These are phyloP conservation scores for Thalassiosira ordinaria DNA, from an alignment of 352 stramenopile genomes.

Conservation along the genomic window DNA sequence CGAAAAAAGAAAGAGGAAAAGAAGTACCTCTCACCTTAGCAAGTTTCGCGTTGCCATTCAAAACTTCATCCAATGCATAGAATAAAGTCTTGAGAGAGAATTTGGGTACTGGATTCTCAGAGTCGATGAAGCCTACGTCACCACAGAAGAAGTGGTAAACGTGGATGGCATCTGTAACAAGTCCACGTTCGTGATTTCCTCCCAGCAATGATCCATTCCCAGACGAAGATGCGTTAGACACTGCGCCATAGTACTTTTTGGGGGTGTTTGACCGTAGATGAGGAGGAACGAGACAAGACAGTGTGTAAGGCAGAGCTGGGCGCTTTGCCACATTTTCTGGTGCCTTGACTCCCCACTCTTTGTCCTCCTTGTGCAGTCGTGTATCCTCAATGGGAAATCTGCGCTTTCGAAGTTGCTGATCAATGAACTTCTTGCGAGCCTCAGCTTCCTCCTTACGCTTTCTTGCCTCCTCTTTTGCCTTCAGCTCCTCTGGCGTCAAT, in stretches of 20 bases:
- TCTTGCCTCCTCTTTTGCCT: too few species aligned
- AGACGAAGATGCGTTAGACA: conserved; percentile 37
- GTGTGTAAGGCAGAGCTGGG: conserved; percentile 60
- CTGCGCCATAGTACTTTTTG: conserved; percentile 24
- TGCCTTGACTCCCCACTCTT: conserved; percentile 74
- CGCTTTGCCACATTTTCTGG: conserved; percentile 49
- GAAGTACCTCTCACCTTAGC: too few species aligned
- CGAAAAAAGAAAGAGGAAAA: too few species aligned
- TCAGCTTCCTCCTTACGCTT: conserved; percentile 60
- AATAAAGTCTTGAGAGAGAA: conserved; percentile 79
- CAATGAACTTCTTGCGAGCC: conserved; percentile 59
- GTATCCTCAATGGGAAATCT: conserved; percentile 83
- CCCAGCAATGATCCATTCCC: conserved; percentile 38
- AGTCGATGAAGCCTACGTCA: conserved; percentile 65
- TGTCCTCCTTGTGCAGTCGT: conserved; percentile 78
- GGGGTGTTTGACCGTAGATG: conserved; percentile 39
- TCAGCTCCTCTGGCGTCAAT: too few species aligned
- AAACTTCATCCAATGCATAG: conserved; percentile 72
- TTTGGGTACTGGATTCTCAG: conserved; percentile 62
- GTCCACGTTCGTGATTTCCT: conserved; percentile 43
- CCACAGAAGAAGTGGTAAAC: conserved; percentile 84
- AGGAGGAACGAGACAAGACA: conserved; percentile 45
- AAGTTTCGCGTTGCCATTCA: conserved; percentile 69
- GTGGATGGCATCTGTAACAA: conserved; percentile 75
- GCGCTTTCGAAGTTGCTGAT: conserved; percentile 67